Percentiles rank a stretch among this genome's conserved stretches.
phyloP scores from a whole-genome alignment of 2,329 filamentous ascomycete species.

The Plectosphaerella sp. region DNA sequence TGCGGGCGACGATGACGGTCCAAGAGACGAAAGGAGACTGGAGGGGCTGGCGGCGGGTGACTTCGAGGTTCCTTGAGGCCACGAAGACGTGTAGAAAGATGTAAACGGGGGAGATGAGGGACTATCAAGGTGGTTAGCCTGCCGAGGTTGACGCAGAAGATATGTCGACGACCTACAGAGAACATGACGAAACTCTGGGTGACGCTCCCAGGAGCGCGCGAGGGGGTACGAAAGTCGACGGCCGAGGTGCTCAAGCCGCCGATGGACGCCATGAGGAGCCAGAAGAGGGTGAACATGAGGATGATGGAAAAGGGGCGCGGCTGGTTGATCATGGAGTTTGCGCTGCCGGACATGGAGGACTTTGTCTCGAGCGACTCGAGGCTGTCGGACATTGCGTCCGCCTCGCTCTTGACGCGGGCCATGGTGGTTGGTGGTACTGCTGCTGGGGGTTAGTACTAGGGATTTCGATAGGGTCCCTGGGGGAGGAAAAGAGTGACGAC shows the following conservation, averaged over 20 bases:
- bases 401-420: not conserved
- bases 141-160: not conserved
- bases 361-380: constrained; percentile 12
- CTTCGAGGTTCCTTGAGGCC: constrained; percentile 15
- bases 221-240: constrained; percentile 9
- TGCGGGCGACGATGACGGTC: constrained; percentile 20
- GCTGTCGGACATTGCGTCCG: constrained; percentile 3
- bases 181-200: constrained; percentile 13
- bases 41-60: constrained; percentile 15
- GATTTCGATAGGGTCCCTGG: too few species aligned
- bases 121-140: constrained; percentile 10
- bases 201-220: constrained; percentile 6
- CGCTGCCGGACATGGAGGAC: constrained; percentile 12
- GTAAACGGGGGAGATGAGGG: constrained; percentile 23
- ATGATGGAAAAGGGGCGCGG: constrained; percentile 10
- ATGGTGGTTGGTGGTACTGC: not conserved
- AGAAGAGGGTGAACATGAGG: constrained; percentile 5
- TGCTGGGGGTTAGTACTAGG: too few species aligned
- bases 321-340: constrained; percentile 8
- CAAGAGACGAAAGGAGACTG: constrained; percentile 25
- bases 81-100: constrained; percentile 23
- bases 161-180: constrained; percentile 1
- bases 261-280: constrained; percentile 8
- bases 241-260: constrained; percentile 10
- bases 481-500: not conserved